Conservation (phyloP, 2,329 filamentous ascomycete species). For the Penicillium sp. region DNA sequence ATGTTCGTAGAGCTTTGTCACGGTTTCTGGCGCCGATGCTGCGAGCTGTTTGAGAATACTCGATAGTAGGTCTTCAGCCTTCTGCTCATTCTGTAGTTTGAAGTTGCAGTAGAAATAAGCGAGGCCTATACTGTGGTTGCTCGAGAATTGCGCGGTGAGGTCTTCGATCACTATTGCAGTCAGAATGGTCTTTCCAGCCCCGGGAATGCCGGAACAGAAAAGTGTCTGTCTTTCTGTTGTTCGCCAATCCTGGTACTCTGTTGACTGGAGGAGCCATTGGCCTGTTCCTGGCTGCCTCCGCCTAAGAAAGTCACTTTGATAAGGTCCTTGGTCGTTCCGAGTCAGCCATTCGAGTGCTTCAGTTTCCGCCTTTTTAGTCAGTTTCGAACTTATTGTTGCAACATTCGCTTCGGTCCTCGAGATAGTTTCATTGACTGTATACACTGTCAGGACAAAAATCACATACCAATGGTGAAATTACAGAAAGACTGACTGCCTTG, state of each 20-base stretch:
- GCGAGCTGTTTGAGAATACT: background rate
- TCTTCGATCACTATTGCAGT: background rate
- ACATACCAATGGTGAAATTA: no score
- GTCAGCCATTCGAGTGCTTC: background rate
- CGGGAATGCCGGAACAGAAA: slow-evolving; percentile 5
- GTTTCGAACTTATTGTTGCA: background rate
- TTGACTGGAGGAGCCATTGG: background rate
- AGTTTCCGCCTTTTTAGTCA: background rate
- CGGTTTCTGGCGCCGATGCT: no score
- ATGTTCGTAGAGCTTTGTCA: no score
- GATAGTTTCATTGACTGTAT: background rate
- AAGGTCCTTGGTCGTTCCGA: background rate
- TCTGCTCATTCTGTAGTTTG: background rate
- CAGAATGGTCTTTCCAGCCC: slow-evolving; percentile 9
- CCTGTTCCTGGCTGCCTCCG: background rate
- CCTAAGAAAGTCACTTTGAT: background rate
- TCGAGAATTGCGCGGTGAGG: background rate
- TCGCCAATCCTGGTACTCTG: background rate
- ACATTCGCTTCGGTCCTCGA: background rate
- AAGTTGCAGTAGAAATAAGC: background rate
- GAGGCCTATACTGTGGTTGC: background rate
- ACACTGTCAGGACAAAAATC: background rate
- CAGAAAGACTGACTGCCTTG: background rate
- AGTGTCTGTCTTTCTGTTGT: background rate
- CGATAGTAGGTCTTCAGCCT: background rate